Evolutionary conservation across 331 rosid genomes (phyloP).

Genomic region (Arachis monticola): DNA sequence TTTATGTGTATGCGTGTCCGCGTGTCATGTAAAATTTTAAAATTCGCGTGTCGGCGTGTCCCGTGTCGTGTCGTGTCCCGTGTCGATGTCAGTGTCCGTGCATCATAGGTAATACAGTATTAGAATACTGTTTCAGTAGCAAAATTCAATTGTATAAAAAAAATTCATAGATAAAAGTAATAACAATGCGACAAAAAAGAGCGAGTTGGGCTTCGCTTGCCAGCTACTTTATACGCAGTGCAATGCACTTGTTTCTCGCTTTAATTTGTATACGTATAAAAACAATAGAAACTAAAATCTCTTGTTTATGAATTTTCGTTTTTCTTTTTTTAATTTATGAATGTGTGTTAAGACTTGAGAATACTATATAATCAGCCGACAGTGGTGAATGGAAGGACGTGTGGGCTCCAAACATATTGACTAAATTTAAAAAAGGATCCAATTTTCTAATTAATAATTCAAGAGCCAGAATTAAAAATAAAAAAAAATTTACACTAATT

Average conservation of each 20-base stretch:
- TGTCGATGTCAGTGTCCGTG: too few relatives aligned
- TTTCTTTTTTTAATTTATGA: neutral
- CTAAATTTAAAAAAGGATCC: neutral
- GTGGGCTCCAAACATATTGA: constrained; percentile 52
- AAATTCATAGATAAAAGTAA: neutral
- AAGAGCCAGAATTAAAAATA: constrained; percentile 21
- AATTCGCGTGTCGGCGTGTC: too few relatives aligned
- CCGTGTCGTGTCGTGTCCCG: too few relatives aligned
- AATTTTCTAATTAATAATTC: neutral
- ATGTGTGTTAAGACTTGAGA: constrained; percentile 10
- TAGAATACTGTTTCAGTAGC: too few relatives aligned
- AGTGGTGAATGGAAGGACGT: constrained; percentile 43
- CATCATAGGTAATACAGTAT: too few relatives aligned
- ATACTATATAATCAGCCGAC: constrained; percentile 63
- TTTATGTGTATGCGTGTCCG: too few relatives aligned
- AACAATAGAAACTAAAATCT: too few relatives aligned
- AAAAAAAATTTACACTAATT: constrained; percentile 15
- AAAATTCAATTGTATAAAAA: neutral
- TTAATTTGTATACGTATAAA: too few relatives aligned
- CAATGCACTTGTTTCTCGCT: constrained; percentile 23
- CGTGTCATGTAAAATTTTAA: too few relatives aligned
- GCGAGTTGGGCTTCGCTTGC: constrained; percentile 24
- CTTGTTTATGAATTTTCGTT: neutral
- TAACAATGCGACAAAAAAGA: neutral
- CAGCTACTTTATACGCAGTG: constrained; percentile 32